These are phyloP conservation scores for Coemansia sp. DNA, from an alignment of 192 early-diverging fungal species.

Conservation along the genomic window DNA sequence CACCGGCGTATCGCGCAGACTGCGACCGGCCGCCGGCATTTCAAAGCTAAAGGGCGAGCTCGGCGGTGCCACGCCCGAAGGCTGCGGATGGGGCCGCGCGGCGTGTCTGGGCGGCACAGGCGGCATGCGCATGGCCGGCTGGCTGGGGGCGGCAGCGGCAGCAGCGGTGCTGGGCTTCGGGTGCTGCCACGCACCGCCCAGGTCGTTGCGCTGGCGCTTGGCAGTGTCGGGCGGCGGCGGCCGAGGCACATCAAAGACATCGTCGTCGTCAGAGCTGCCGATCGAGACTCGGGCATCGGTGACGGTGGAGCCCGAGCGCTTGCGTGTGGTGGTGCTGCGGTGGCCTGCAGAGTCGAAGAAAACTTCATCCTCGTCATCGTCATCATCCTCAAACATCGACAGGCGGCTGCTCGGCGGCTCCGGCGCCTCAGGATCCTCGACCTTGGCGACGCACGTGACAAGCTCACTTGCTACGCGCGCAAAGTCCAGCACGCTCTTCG, in stretches of 20 bases:
- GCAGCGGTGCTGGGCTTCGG: slow-evolving; percentile 8
- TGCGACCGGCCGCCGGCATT: slow-evolving; percentile 11
- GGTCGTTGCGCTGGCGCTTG: slow-evolving; percentile 41
- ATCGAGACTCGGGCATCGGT: not conserved
- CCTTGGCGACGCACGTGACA: slow-evolving; percentile 55
- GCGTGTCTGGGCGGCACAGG: not conserved
- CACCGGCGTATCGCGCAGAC: slow-evolving; percentile 16
- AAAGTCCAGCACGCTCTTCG: slow-evolving; percentile 64
- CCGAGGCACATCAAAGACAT: not conserved
- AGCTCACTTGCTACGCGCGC: slow-evolving; percentile 61
- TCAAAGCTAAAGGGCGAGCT: slow-evolving; percentile 41
- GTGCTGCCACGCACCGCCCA: slow-evolving; percentile 39
- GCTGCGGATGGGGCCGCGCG: not conserved
- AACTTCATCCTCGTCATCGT: slow-evolving; percentile 19
- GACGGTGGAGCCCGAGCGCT: slow-evolving; percentile 15
- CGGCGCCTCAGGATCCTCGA: slow-evolving; percentile 21
- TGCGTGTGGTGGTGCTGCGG: slow-evolving; percentile 13
- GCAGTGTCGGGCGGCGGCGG: not conserved
- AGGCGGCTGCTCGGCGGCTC: not conserved
- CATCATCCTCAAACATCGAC: slow-evolving; percentile 2
- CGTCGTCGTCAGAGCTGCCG: slow-evolving; percentile 4
- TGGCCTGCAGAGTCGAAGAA: slow-evolving; percentile 32
- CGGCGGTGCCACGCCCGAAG: not conserved
- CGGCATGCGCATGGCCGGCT: not conserved
- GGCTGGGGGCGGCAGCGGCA: not conserved